Percentiles rank a stretch among this genome's conserved stretches.
These are phyloP conservation scores for Fistulifera pelliculosa DNA, from an alignment of 108 stramenopile genomes.

Conservation along the genomic window DNA sequence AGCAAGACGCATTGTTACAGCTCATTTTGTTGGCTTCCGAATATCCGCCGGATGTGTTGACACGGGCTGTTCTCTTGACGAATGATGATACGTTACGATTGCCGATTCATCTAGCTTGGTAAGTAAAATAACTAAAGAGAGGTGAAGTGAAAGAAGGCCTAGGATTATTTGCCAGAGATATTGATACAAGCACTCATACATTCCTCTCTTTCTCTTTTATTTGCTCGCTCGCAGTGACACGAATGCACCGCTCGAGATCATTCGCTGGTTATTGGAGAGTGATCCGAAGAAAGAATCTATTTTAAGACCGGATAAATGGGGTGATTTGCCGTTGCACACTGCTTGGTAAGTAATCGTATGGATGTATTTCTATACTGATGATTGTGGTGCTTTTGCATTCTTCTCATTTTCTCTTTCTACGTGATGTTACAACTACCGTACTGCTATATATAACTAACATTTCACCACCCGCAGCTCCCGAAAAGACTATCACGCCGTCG, in stretches of 20 bases:
- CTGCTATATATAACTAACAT: too few relatives aligned
- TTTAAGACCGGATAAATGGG: constrained; percentile 45
- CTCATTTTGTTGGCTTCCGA: constrained; percentile 33
- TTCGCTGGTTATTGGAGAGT: constrained; percentile 34
- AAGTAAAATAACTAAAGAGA: too few relatives aligned
- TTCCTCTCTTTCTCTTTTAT: too few relatives aligned
- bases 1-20: neutral
- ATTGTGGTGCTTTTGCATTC: too few relatives aligned
- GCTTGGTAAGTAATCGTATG: too few relatives aligned
- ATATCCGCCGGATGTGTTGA: constrained; percentile 29
- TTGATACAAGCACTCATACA: too few relatives aligned
- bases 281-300: constrained; percentile 39
- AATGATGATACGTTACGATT: constrained; percentile 20
- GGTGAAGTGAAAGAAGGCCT: too few relatives aligned
- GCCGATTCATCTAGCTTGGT: constrained; percentile 46
- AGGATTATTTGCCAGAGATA: too few relatives aligned
- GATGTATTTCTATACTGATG: too few relatives aligned
- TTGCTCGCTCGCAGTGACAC: constrained; percentile 25
- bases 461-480: constrained; percentile 24
- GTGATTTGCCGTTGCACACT: constrained; percentile 20
- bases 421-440: too few relatives aligned
- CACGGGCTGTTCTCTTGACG: constrained; percentile 30
- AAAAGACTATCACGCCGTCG: constrained; percentile 18
- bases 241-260: constrained; percentile 47
- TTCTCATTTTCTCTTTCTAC: too few relatives aligned